phyloP scores from a whole-genome alignment of 2,329 filamentous ascomycete genomes.

The Acephala macrosclerotiorum region DNA sequence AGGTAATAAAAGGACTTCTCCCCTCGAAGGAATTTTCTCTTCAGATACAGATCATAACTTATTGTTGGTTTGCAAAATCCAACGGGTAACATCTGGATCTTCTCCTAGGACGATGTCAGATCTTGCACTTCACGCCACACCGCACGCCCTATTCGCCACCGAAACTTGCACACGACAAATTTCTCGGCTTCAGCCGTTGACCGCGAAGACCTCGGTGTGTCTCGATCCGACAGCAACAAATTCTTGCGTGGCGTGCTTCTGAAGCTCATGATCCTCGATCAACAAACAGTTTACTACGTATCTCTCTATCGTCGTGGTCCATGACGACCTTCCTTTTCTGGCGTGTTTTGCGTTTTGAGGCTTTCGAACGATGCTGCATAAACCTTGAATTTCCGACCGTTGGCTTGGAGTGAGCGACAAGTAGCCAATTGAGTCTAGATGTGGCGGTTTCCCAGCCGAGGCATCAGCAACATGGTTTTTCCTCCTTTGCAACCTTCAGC shows the following conservation, averaged over 20 bases:
- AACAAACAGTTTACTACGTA: too few species aligned
- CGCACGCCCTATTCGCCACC: slow-evolving; percentile 5
- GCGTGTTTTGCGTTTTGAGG: background rate
- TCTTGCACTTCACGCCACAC: background rate
- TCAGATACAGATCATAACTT: background rate
- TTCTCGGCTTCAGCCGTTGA: background rate
- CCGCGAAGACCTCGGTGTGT: background rate
- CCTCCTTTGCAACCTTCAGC: background rate
- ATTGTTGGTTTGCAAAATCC: too few species aligned
- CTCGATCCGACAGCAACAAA: background rate
- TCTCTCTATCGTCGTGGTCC: background rate
- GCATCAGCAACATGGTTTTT: background rate
- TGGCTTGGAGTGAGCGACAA: background rate
- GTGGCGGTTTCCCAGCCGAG: background rate
- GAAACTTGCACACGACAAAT: background rate
- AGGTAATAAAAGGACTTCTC: background rate
- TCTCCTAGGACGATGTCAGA: too few species aligned
- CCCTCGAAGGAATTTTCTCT: background rate
- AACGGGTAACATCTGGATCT: too few species aligned
- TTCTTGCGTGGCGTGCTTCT: background rate
- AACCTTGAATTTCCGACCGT: background rate
- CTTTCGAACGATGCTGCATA: background rate
- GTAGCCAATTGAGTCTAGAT: background rate
- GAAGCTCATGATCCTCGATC: slow-evolving; percentile 1
- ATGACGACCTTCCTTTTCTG: slow-evolving; percentile 5